A percentile compares a stretch with the other conserved stretches of the same genome.
Conservation (phyloP, 345 rosid species). For the Boechera retrofracta region DNA sequence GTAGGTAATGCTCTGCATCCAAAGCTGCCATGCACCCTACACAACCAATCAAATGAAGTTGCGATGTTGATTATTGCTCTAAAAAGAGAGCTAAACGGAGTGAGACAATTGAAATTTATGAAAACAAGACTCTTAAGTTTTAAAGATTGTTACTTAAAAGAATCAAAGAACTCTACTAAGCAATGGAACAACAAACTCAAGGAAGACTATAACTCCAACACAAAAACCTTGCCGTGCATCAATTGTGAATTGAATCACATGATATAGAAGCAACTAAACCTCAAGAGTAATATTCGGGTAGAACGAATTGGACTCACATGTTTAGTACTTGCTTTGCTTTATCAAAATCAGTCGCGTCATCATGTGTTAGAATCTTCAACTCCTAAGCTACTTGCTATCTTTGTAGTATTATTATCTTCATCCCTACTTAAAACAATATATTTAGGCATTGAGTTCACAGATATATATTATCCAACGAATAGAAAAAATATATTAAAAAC, state of each 20-base stretch:
- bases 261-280: background rate
- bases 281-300: background rate
- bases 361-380: no score
- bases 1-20: conserved; percentile 95
- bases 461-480: no score
- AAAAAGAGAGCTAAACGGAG: background rate
- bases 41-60: conserved; percentile 18
- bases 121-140: background rate
- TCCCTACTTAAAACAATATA: no score
- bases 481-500: no score
- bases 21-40: conserved; percentile 99
- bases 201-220: conserved; percentile 1
- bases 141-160: background rate
- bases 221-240: conserved; percentile 17
- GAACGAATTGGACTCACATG: no score
- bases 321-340: no score
- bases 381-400: no score
- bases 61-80: background rate
- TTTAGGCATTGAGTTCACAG: no score
- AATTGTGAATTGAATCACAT: background rate
- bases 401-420: no score
- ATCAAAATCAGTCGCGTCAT: no score
- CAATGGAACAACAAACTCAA: conserved; percentile 3
- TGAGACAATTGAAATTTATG: background rate
- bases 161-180: background rate